Evolutionary conservation across 805 yeast species (phyloP).

Genomic region (Myxozyma nipponensis): DNA sequence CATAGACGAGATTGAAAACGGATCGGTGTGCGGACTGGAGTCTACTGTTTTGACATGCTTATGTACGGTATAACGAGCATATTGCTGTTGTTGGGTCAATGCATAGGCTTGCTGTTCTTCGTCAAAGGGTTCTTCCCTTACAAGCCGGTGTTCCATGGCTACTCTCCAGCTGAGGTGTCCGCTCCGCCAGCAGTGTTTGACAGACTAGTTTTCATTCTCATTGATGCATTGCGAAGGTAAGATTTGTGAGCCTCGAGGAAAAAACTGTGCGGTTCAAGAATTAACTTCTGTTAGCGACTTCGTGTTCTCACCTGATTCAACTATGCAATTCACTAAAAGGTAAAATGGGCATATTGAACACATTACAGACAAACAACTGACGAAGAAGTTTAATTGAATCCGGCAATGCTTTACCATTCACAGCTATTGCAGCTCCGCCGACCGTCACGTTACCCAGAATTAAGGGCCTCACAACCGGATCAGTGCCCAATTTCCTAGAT

Average conservation of each 20-base stretch:
- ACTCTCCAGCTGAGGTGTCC: constrained; percentile 37
- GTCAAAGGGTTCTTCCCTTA: constrained; percentile 87
- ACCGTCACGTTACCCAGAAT: constrained; percentile 93
- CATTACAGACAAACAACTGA: background rate
- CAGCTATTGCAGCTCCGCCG: constrained; percentile 92
- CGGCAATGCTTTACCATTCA: constrained; percentile 79
- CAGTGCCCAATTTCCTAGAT: constrained; percentile 89
- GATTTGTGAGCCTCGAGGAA: background rate
- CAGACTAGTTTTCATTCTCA: constrained; percentile 73
- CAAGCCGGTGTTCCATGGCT: constrained; percentile 71
- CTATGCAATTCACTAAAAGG: constrained; percentile 63
- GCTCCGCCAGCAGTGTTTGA: constrained; percentile 49
- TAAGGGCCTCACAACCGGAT: constrained; percentile 91
- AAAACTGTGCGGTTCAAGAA: background rate
- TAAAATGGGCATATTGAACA: constrained; percentile 8
- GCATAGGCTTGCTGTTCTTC: constrained; percentile 58
- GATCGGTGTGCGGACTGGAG: too few species aligned
- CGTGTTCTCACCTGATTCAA: constrained; percentile 60
- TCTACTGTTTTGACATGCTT: too few species aligned
- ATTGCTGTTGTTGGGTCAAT: constrained; percentile 37
- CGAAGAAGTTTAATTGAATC: constrained; percentile 44
- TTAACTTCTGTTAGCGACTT: constrained; percentile 65
- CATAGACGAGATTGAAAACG: too few species aligned
- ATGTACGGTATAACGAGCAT: constrained; percentile 7
- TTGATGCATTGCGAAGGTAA: constrained; percentile 76